A percentile compares a stretch with the other conserved stretches of the same genome.
Conservation (phyloP, 768 basidiomycete species). For the Boletellus ananas region DNA sequence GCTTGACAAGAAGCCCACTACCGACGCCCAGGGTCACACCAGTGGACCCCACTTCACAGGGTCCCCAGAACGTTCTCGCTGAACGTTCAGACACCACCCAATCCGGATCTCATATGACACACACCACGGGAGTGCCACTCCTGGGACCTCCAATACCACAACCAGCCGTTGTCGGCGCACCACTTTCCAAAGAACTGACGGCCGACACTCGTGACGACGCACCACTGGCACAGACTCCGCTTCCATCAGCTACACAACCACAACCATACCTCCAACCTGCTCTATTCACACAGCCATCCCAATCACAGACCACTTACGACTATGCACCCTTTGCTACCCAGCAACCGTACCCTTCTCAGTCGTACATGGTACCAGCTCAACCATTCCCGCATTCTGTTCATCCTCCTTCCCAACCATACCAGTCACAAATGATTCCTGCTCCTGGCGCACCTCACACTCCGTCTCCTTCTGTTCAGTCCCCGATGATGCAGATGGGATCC, state of each 20-base stretch:
- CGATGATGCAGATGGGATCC: conserved; percentile 11
- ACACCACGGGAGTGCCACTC: neutral
- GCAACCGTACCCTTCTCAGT: conserved; percentile 19
- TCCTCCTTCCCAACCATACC: conserved; percentile 20
- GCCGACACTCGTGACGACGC: neutral
- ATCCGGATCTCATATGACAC: neutral
- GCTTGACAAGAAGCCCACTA: conserved; percentile 48
- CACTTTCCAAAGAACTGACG: conserved; percentile 4
- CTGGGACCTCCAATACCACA: neutral
- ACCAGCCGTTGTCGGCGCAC: neutral
- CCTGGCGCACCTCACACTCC: conserved; percentile 10
- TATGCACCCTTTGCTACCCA: conserved; percentile 15
- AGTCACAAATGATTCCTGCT: conserved; percentile 10
- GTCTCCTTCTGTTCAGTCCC: conserved; percentile 15
- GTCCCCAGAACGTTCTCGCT: conserved; percentile 1
- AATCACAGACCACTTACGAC: conserved; percentile 15
- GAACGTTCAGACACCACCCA: neutral
- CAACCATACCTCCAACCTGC: conserved; percentile 10
- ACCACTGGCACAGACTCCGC: conserved; percentile 1
- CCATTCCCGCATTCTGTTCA: conserved; percentile 13
- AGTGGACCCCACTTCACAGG: conserved; percentile 28
- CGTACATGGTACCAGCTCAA: conserved; percentile 15
- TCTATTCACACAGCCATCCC: conserved; percentile 14
- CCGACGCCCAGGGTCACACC: conserved; percentile 63
- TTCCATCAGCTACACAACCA: conserved; percentile 5